Base-by-base conservation (phyloP, 2,329 filamentous ascomycete genomes). In the Talaromyces sp. region DNA sequence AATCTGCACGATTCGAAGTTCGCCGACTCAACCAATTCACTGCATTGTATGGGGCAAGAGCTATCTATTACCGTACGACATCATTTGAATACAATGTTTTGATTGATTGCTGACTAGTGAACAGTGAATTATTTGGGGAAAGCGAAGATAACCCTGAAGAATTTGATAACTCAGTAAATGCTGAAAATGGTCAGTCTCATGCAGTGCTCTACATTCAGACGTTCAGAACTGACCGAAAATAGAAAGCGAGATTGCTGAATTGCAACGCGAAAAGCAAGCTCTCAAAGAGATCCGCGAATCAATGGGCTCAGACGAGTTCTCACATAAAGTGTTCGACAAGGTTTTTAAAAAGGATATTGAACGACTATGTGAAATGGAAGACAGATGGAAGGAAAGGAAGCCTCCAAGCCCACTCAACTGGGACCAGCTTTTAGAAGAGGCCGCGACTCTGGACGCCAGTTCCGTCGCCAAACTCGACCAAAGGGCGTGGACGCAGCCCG, bases 31-130 rank as follows among this genome's bases (percentile, higher is more conserved):
- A 66, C 90, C 93, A 0, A 97, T 99, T 39, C 94, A 99, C 75
- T 97, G 94, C 76, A 99, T 99, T 56, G 93, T 99, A 2, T 99
- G 94, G 94, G 93, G 85, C 17, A 99, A 97, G 76, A 96, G 91
- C 70, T 99, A 97, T 71, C 81, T 99, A 8, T 83, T 99, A 55
- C 94, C 91, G 80, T 78, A 65, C 55, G 68, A 58, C n/a, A 10
- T 5, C 33, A 3, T 16, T 9, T 10, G 19, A 13, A 19, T 13
- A 11, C 11, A 27, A 27, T 33, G 55, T 11, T 7, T 33, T 2
- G 13, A 19, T 19, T 10, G 2, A 16, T 24, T 20, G 9, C n/a
- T 78, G 55, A 74, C 49, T 7, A 20, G 20, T 20, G 16, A 40
- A 1, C 43, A 82, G 78, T 61, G 94, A 99, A 72, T 86, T 99